Evolutionary conservation across 2,329 filamentous ascomycete genomes (phyloP).

Genomic region (Ascosphaera acerosa): DNA sequence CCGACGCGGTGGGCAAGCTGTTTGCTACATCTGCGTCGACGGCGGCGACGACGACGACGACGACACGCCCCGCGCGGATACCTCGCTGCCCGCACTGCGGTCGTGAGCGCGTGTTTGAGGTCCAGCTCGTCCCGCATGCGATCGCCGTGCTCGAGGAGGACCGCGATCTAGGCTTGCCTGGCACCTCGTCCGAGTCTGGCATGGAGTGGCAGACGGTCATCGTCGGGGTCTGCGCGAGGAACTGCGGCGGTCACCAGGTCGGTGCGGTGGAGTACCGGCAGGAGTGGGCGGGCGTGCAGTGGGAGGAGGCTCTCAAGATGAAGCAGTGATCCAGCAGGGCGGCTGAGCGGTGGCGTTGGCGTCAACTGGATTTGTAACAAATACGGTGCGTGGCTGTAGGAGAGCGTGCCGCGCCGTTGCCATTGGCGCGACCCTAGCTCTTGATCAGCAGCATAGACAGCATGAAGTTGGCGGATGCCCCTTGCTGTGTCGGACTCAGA

Average conservation of each 20-base stretch:
- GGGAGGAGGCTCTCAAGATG: constrained; percentile 41
- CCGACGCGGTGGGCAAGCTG: constrained; percentile 44
- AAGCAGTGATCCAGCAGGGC: constrained; percentile 6
- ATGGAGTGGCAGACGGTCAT: constrained; percentile 98
- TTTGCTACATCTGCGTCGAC: constrained; percentile 19
- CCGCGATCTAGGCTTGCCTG: constrained; percentile 33
- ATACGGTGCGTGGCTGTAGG: no score
- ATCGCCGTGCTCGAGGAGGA: constrained; percentile 67
- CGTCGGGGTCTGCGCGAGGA: constrained; percentile 54
- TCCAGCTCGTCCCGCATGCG: constrained; percentile 75
- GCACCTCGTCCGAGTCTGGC: constrained; percentile 36
- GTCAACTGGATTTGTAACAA: no score
- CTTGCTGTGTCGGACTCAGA: no score
- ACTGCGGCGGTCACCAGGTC: constrained; percentile 41
- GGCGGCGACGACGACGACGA: constrained; percentile 8
- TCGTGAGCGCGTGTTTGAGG: constrained; percentile 53
- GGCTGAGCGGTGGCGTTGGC: no score
- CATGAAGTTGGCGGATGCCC: no score
- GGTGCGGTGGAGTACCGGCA: constrained; percentile 57
- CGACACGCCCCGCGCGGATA: constrained; percentile 23
- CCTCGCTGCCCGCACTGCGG: constrained; percentile 59
- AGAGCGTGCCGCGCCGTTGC: no score
- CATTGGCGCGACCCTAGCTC: no score
- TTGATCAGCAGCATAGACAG: no score
- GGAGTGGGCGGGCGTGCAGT: constrained; percentile 96